Evolutionary conservation across 1,284 basidiomycete species (phyloP), one percentile per base, ranked within the genome.

Genomic region (Sanghuangporus sanghuang): DNA sequence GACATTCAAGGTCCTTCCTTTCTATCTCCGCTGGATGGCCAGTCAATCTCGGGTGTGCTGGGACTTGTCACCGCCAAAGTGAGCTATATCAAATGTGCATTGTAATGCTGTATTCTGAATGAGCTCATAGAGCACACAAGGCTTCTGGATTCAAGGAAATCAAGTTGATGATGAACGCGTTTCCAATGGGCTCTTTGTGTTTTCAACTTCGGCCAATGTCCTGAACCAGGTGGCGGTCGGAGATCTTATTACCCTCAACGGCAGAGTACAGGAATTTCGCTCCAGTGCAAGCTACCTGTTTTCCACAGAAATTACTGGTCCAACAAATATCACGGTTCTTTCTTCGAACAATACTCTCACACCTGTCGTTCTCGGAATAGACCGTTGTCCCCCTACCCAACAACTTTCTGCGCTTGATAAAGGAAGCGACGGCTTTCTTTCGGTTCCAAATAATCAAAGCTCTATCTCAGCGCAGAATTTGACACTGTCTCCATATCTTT

Each of bases 31-130:
- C 73, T 80, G 16, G 70, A 67, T 38, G 81, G 82, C 0, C 75
- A 84, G 66, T 74, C 71, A 7, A 80, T 87, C 5, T 67, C 75
- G 11, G 78, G 80, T 69, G 74, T 86, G 16, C 80, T 77, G 38
- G 85, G 83, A 16, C 66, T 84, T 4, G 83, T 86, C 0, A 81
- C 82, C 5, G 84, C 83, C 1, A 85, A 83, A 75, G 82, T 83
- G 68, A 52, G 72, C n/a, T 46, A 21, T n/a, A 46, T n/a, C 2
- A 9, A 27, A 23, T n/a, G 18, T 35, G 21, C 36, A 39, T 12
- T 18, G 21, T 38, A 14, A 36, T 38, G 16, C n/a, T 7, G 11
- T 18, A 46, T 14, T 27, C 2, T 39, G 52, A 6, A 63, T 52
- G 16, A 49, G 5, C 44, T 61, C 35, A 35, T 66, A 86, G 82